Evolutionary conservation across 2,329 filamentous ascomycete species (phyloP), one percentile per base, ranked within the genome.

Genomic region (Colletotrichum orbiculare): DNA sequence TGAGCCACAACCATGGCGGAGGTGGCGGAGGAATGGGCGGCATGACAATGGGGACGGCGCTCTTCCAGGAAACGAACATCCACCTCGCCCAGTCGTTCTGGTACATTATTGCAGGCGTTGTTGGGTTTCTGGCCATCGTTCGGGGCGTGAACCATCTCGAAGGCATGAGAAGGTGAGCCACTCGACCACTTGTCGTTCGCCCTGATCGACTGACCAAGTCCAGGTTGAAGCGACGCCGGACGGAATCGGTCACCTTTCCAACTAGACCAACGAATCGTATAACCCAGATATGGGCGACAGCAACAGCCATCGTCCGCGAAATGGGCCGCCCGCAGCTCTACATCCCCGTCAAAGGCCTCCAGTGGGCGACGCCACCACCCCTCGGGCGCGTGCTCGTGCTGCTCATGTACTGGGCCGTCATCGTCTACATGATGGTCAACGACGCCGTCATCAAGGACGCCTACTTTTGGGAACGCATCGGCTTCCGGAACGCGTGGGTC

Each of bases 401-500:
- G 2, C 71, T 83, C 11, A 77, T 77, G 66, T 90, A 90, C 75
- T 89, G 86, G 85, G 81, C 83, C 43, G 77, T 89, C 64, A 77
- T 89, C 53, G 77, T 85, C 60, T 86, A 84, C 73, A 85, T 89
- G 79, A 86, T 87, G 81, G 77, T 78, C 3, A 78, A 79, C 67
- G 76, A 78, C 25, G 83, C 81, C 53, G 74, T 87, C 48, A 69
- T 82, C 48, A 71, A 82, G 34, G 87, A 89, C 67, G 80, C 79
- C 46, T 84, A 84, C 69, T 89, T 83, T 73, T 88, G 82, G 79
- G 89, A 91, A 73, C 86, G 87, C 65, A 85, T 91, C 61, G 89
- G 86, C 6, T 91, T 87, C 73, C 86, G 89, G 60, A 89, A 89
- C 68, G 89, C 87, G 15, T 91, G 89, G 89, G 82, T 90, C 34